Percentiles rank a stretch among this genome's conserved stretches.
Evolutionary conservation across 225 moss, liverwort and hornwort genomes (phyloP).

Genomic region (Sphagnum contortum): DNA sequence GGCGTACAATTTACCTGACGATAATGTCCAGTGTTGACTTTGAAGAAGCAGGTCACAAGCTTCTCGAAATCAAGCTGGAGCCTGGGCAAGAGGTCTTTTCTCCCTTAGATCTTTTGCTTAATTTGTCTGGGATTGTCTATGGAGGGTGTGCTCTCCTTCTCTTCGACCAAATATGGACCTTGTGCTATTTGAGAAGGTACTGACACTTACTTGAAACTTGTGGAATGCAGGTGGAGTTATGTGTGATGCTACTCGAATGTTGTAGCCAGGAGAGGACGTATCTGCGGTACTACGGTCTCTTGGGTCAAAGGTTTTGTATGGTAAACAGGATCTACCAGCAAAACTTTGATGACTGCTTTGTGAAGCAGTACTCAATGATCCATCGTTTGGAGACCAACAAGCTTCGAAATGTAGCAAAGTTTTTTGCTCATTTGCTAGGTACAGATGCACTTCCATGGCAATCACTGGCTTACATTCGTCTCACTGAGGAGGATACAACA

Average conservation of each 20-base stretch:
- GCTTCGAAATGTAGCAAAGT: conserved; percentile 86
- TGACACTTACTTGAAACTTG: neutral
- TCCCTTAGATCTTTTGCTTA: neutral
- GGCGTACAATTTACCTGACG: conserved; percentile 75
- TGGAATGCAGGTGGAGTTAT: conserved; percentile 65
- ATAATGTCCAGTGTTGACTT: conserved; percentile 94
- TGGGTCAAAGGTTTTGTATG: conserved; percentile 83
- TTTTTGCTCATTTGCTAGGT: conserved; percentile 79
- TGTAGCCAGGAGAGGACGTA: conserved; percentile 90
- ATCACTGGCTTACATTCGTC: conserved; percentile 70
- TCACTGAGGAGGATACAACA: conserved; percentile 88
- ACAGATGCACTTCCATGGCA: conserved; percentile 93
- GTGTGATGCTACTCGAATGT: conserved; percentile 88
- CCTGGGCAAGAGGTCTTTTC: conserved; percentile 64
- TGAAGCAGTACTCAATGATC: conserved; percentile 90
- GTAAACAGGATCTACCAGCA: conserved; percentile 85
- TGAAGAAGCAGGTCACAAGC: conserved; percentile 93
- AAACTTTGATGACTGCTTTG: conserved; percentile 77
- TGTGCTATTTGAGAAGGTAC: no score
- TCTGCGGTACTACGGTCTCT: conserved; percentile 71
- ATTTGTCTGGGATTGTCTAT: neutral
- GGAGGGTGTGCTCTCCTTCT: neutral
- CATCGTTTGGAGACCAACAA: conserved; percentile 85
- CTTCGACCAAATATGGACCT: no score
- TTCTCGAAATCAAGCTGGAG: conserved; percentile 85